Evolutionary conservation across 192 early-diverging fungal genomes (phyloP), one percentile per base, ranked within the genome.

Genomic region (Diversispora eburnea): DNA sequence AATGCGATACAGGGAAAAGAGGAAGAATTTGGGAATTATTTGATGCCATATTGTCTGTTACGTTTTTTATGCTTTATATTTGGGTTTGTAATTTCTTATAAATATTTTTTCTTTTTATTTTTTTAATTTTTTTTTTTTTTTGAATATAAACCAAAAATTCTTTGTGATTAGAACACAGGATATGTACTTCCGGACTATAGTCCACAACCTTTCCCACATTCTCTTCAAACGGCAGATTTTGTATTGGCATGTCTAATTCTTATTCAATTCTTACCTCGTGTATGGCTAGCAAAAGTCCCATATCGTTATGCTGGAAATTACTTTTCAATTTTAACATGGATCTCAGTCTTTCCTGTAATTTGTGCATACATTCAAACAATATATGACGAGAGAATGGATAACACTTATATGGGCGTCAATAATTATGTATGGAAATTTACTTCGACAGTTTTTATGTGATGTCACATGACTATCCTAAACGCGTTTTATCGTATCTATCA

Each of bases 381-480:
- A 15, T n/a, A 82, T 45, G 80, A 84, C 58, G 78, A 81, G 3
- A 59, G 68, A 12, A 68, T 82, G 20, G 63, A 78, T 47, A 54
- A 72, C 5, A 85, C 88, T 54, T 91, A 88, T 68, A 86, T 91
- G 86, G 84, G 82, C 51, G 88, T 84, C 15, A 87, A 47, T 81
- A 6, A 76, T 84, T 33, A 48, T 22, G 46, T 48, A 20, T 51
- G 33, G 3, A 66, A n/a, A 47, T n/a, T 3, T 48, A 49, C 5
- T 9, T 4, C 5, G 8, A 6, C 17, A 6, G 17, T 49, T 48
- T 13, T 49, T 3, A 49, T 8, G 8, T 49, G 48, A 9, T 17
- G 3, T n/a, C 8, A 20, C 3, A 82, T 75, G 56, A 72, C 79
- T 71, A 12, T 77, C 20, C 33, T 59, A 65, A 56, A 8, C 8